Evolutionary conservation across 1,284 basidiomycete species (phyloP).

Genomic region (Rhodotorula sp.): DNA sequence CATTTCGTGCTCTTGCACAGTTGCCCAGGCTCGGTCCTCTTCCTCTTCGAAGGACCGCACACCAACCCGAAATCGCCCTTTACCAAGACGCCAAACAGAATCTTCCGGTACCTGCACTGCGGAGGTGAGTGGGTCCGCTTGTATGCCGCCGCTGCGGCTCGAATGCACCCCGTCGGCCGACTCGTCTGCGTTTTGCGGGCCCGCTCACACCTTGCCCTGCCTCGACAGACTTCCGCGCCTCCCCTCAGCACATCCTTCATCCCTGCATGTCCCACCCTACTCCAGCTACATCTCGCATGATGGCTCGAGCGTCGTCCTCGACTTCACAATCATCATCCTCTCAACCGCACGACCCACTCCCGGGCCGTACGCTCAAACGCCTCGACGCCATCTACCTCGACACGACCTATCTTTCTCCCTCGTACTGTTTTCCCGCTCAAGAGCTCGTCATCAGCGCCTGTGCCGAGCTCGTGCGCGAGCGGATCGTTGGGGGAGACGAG

Average conservation of each 20-base stretch:
- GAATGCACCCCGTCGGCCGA: neutral
- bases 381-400: conserved; percentile 91
- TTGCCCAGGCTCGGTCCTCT: conserved; percentile 85
- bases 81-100: conserved; percentile 63
- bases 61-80: conserved; percentile 77
- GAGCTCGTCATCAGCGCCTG: conserved; percentile 88
- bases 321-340: neutral
- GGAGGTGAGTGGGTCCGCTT: conserved; percentile 63
- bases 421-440: conserved; percentile 94
- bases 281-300: neutral
- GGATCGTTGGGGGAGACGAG: conserved; percentile 53
- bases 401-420: conserved; percentile 92
- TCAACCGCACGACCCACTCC: neutral
- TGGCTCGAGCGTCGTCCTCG: neutral
- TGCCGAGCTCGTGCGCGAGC: conserved; percentile 69
- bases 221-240: conserved; percentile 49
- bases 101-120: conserved; percentile 90
- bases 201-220: neutral
- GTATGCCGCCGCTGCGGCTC: neutral
- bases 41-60: conserved; percentile 88
- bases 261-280: conserved; percentile 58
- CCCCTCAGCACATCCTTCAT: conserved; percentile 77
- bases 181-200: too few relatives aligned
- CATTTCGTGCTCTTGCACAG: conserved; percentile 46
- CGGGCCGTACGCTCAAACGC: conserved; percentile 59